A percentile compares a stretch with the other conserved stretches of the same genome.
These are phyloP conservation scores for Chaetothyriales sp. DNA, from an alignment of 2,329 filamentous ascomycete genomes.

Conservation along the genomic window DNA sequence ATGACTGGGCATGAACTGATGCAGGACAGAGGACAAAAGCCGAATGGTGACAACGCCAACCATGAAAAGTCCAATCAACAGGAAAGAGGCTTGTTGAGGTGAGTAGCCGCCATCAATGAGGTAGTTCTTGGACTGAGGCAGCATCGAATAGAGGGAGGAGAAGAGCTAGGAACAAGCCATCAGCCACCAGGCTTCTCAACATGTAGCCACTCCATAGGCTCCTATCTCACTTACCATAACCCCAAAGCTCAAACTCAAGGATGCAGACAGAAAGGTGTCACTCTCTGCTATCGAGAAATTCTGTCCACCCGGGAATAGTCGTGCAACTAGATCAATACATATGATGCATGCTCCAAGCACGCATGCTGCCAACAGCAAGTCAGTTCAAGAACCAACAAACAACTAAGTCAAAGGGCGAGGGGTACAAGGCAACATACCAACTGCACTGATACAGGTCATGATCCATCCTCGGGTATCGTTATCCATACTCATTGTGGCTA, in stretches of 20 bases:
- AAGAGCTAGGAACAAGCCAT: slow-evolving; percentile 49
- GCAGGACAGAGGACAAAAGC: slow-evolving; percentile 30
- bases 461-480: slow-evolving; percentile 92
- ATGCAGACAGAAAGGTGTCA: slow-evolving; percentile 72
- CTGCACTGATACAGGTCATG: slow-evolving; percentile 68
- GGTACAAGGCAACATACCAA: slow-evolving; percentile 35
- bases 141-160: slow-evolving; percentile 81
- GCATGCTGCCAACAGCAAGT: slow-evolving; percentile 27
- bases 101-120: slow-evolving; percentile 53
- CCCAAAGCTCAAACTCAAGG: slow-evolving; percentile 82
- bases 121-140: slow-evolving; percentile 71
- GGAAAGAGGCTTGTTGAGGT: slow-evolving; percentile 45
- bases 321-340: slow-evolving; percentile 66
- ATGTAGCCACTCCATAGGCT: background rate
- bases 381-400: background rate
- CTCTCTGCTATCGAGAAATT: slow-evolving; percentile 81
- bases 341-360: slow-evolving; percentile 69
- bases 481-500: slow-evolving; percentile 35
- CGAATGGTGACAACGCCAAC: slow-evolving; percentile 33
- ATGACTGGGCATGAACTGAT: slow-evolving; percentile 34
- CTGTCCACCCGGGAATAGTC: slow-evolving; percentile 54
- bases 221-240: slow-evolving; percentile 57
- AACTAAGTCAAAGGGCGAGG: background rate
- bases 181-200: background rate
- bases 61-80: slow-evolving; percentile 32